Conservation (phyloP, 108 stramenopile species). For the Chaetoceros tenuissimus region DNA sequence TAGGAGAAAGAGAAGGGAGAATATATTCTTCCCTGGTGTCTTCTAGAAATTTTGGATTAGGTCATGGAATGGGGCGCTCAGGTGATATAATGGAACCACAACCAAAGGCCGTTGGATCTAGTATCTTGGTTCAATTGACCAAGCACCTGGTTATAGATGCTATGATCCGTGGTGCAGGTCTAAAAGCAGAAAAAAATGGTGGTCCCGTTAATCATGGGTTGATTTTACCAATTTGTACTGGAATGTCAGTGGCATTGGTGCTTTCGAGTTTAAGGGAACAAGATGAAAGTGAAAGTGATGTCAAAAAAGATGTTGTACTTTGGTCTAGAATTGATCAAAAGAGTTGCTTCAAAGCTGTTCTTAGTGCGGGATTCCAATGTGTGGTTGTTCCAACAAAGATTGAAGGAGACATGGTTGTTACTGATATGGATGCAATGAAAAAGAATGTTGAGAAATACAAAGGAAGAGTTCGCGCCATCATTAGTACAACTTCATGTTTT, state of each 20-base stretch:
- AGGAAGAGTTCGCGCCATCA: conserved; percentile 64
- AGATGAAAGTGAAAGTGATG: background rate
- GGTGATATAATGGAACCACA: conserved; percentile 97
- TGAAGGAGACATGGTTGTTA: conserved; percentile 78
- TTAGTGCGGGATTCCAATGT: conserved; percentile 80
- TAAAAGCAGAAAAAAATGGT: conserved; percentile 30
- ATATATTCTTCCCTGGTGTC: conserved; percentile 86
- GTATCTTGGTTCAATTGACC: conserved; percentile 79
- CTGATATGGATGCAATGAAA: conserved; percentile 80
- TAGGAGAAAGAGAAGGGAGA: conserved; percentile 98
- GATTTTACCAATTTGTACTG: conserved; percentile 90
- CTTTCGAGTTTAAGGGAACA: conserved; percentile 60
- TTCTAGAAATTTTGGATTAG: conserved; percentile 82
- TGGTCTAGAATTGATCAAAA: conserved; percentile 99
- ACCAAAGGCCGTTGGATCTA: conserved; percentile 98
- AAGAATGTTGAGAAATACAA: conserved; percentile 35
- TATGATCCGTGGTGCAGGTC: conserved; percentile 75
- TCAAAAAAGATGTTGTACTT: conserved; percentile 56
- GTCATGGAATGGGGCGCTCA: conserved; percentile 96
- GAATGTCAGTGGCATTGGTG: conserved; percentile 83
- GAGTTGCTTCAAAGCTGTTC: conserved; percentile 95
- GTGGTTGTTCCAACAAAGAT: conserved; percentile 77
- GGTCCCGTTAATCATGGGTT: conserved; percentile 59
- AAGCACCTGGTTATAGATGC: conserved; percentile 79
- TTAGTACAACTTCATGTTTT: conserved; percentile 98